phyloP scores from a whole-genome alignment of 192 early-diverging fungal species.

The Coemansia sp. region DNA sequence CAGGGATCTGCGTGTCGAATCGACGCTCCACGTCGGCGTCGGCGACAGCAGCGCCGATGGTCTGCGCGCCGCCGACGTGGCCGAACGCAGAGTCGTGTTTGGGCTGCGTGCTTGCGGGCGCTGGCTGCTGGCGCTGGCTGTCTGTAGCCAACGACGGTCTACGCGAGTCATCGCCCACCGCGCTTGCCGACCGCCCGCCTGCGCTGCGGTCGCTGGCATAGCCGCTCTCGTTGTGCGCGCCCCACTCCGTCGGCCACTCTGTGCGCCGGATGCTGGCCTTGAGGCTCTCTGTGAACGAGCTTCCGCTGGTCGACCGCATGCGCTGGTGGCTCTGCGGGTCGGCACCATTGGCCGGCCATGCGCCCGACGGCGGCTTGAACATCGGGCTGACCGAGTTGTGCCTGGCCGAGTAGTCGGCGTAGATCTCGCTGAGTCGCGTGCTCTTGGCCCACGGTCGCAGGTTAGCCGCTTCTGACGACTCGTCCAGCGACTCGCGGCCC shows the following conservation, averaged over 20 bases:
- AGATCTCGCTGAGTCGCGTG: slow-evolving; percentile 57
- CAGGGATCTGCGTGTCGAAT: not conserved
- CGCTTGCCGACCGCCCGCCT: slow-evolving; percentile 25
- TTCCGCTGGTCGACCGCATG: slow-evolving; percentile 18
- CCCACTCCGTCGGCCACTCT: slow-evolving; percentile 35
- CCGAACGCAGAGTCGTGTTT: slow-evolving; percentile 14
- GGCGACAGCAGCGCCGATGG: not conserved
- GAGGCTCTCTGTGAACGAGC: slow-evolving; percentile 51
- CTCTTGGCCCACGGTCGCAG: slow-evolving; percentile 52
- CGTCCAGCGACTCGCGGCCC: not conserved
- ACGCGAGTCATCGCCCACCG: slow-evolving; percentile 31
- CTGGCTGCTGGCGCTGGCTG: not conserved
- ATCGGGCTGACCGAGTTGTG: slow-evolving; percentile 48
- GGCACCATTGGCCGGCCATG: slow-evolving; percentile 3
- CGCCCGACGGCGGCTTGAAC: slow-evolving; percentile 29
- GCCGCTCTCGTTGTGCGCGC: slow-evolving; percentile 9
- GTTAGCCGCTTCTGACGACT: not conserved
- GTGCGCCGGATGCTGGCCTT: slow-evolving; percentile 37
- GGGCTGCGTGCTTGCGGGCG: not conserved
- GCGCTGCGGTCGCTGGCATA: slow-evolving; percentile 28
- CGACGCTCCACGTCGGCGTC: not conserved
- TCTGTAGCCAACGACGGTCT: slow-evolving; percentile 29
- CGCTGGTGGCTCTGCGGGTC: slow-evolving; percentile 9
- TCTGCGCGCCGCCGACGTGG: not conserved
- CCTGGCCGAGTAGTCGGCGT: slow-evolving; percentile 56